Conservation (phyloP, 371 early-diverging fungal genomes). For the Coemansia sp. region DNA sequence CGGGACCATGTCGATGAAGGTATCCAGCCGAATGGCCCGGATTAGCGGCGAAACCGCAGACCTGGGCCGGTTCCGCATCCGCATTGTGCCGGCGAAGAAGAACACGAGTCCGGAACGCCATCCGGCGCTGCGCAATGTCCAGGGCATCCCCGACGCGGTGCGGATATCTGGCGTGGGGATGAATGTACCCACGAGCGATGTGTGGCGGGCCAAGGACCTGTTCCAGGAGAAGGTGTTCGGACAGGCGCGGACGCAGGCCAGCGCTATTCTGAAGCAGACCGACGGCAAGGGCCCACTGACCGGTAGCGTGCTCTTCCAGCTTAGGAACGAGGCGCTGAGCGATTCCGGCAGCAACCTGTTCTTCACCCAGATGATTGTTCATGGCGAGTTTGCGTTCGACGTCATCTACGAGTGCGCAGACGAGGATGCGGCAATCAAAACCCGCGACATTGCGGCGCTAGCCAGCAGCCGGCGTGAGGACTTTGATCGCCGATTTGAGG, state of each 20-base stretch:
- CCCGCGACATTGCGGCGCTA: slow-evolving; percentile 9
- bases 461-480: slow-evolving; percentile 25
- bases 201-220: slow-evolving; percentile 48
- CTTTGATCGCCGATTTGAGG: slow-evolving; percentile 79
- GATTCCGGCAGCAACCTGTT: slow-evolving; percentile 13
- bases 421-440: slow-evolving; percentile 20
- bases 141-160: neutral
- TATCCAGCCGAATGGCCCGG: slow-evolving; percentile 52
- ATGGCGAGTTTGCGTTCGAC: slow-evolving; percentile 41
- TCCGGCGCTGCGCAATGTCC: neutral
- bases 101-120: slow-evolving; percentile 25
- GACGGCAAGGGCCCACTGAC: slow-evolving; percentile 11
- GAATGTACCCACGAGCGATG: slow-evolving; percentile 24
- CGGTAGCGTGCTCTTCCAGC: slow-evolving; percentile 20
- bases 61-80: slow-evolving; percentile 65
- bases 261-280: slow-evolving; percentile 5
- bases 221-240: slow-evolving; percentile 17
- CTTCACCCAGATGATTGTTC: slow-evolving; percentile 36
- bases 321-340: slow-evolving; percentile 12
- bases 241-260: slow-evolving; percentile 12
- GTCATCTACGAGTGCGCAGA: slow-evolving; percentile 41
- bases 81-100: slow-evolving; percentile 58
- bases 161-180: slow-evolving; percentile 21
- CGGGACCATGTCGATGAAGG: slow-evolving; percentile 54
- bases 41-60: slow-evolving; percentile 64